phyloP scores from a whole-genome alignment of 139 green algal species.

The Picochlorum sp. region DNA sequence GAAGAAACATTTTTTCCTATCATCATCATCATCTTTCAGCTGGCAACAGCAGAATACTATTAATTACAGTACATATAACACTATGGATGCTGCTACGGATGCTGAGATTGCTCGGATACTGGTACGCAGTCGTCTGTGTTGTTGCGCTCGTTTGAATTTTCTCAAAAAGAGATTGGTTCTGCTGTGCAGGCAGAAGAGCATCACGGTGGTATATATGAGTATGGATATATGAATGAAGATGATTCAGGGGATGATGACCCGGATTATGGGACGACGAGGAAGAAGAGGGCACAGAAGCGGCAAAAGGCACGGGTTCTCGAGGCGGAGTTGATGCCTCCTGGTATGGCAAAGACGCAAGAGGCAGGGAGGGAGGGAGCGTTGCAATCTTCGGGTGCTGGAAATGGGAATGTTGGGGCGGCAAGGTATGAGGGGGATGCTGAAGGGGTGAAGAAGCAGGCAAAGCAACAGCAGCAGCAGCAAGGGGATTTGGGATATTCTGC shows the following conservation, averaged over 20 bases:
- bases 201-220: slow-evolving; percentile 3
- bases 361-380: background rate
- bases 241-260: slow-evolving; percentile 17
- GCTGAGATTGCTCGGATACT: slow-evolving; percentile 19
- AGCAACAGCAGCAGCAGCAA: slow-evolving; percentile 3
- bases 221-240: background rate
- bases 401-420: too few relatives aligned
- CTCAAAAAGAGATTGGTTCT: background rate
- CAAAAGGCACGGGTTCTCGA: slow-evolving; percentile 2
- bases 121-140: slow-evolving; percentile 7
- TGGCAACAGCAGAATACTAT: background rate
- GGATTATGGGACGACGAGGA: slow-evolving; percentile 17
- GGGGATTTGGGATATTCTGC: slow-evolving; percentile 26
- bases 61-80: background rate
- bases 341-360: too few relatives aligned
- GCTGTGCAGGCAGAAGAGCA: background rate
- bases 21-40: too few relatives aligned
- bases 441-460: background rate
- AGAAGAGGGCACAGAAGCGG: slow-evolving; percentile 5
- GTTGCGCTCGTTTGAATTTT: background rate
- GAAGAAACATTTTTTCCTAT: too few relatives aligned
- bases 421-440: background rate
- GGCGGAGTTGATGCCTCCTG: background rate
- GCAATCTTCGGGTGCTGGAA: background rate
- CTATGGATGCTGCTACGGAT: slow-evolving; percentile 4